Conservation (phyloP, 1,284 basidiomycete genomes). For the Apiotrichum domesticum region DNA sequence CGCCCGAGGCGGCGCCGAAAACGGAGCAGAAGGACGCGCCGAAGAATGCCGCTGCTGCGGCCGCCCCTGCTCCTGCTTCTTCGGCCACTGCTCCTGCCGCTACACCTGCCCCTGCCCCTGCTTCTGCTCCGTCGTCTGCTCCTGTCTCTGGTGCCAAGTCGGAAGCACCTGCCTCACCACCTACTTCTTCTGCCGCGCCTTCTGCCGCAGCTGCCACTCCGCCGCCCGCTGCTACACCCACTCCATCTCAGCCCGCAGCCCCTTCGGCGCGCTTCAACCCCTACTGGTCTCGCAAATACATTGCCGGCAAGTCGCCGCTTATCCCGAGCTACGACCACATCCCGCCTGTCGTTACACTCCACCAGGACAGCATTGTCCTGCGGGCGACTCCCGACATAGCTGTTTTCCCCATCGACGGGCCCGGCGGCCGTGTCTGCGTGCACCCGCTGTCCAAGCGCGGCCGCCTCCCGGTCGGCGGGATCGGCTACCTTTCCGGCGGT, state of each 20-base stretch:
- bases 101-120: neutral
- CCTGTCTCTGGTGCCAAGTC: too few relatives aligned
- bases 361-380: constrained; percentile 45
- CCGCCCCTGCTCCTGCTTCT: neutral
- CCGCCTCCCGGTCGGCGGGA: constrained; percentile 39
- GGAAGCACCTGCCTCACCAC: too few relatives aligned
- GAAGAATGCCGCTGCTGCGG: too few relatives aligned
- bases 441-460: constrained; percentile 46
- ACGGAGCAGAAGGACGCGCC: neutral
- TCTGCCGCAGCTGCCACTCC: too few relatives aligned
- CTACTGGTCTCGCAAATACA: constrained; percentile 48
- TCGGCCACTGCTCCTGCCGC: neutral
- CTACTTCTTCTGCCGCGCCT: too few relatives aligned
- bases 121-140: too few relatives aligned
- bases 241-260: neutral
- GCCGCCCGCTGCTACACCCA: neutral
- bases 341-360: constrained; percentile 42
- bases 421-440: constrained; percentile 48
- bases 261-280: constrained; percentile 28
- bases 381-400: constrained; percentile 35
- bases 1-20: neutral
- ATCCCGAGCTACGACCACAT: constrained; percentile 49
- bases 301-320: constrained; percentile 47
- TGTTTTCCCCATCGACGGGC: constrained; percentile 48
- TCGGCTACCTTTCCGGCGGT: constrained; percentile 41